Conservation (phyloP, 2,329 filamentous ascomycete species). For the Sphaerulina musiva region DNA sequence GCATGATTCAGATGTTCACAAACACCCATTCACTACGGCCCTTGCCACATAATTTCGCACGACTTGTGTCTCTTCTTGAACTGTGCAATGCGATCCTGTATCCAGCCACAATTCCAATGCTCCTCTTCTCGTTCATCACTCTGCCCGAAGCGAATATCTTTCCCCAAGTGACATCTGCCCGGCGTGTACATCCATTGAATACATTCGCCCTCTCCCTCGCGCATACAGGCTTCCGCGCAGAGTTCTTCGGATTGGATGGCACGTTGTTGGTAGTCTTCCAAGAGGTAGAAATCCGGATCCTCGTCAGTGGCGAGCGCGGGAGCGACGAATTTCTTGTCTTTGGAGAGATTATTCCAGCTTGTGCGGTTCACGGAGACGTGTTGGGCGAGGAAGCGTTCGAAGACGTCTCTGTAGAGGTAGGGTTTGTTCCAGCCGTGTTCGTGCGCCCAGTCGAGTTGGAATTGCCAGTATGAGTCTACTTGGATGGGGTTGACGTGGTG, state of each 20-base stretch:
- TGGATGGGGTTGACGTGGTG: slow-evolving; percentile 32
- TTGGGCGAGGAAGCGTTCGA: slow-evolving; percentile 29
- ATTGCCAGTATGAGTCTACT: slow-evolving; percentile 31
- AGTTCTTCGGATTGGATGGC: slow-evolving; percentile 24
- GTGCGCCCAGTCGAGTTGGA: slow-evolving; percentile 29
- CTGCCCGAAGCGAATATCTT: slow-evolving; percentile 30
- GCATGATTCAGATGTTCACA: background rate
- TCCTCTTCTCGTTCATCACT: slow-evolving; percentile 28
- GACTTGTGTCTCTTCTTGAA: slow-evolving; percentile 22
- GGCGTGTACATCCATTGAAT: slow-evolving; percentile 34
- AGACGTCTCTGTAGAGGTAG: slow-evolving; percentile 32
- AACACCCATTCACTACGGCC: background rate
- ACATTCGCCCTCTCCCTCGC: slow-evolving; percentile 23
- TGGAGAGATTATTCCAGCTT: slow-evolving; percentile 32
- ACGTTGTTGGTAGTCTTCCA: slow-evolving; percentile 25
- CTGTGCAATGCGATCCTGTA: slow-evolving; percentile 22
- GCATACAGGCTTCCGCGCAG: slow-evolving; percentile 29
- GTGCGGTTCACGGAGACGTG: slow-evolving; percentile 30
- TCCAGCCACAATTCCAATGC: slow-evolving; percentile 33
- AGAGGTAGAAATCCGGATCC: slow-evolving; percentile 20
- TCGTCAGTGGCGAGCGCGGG: slow-evolving; percentile 17
- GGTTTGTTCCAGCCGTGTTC: slow-evolving; percentile 30
- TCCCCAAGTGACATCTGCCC: slow-evolving; percentile 31
- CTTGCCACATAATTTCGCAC: slow-evolving; percentile 24
- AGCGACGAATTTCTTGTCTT: slow-evolving; percentile 26